Evolutionary conservation across 345 rosid species (phyloP).

Genomic region (Moricandia arvensis): DNA sequence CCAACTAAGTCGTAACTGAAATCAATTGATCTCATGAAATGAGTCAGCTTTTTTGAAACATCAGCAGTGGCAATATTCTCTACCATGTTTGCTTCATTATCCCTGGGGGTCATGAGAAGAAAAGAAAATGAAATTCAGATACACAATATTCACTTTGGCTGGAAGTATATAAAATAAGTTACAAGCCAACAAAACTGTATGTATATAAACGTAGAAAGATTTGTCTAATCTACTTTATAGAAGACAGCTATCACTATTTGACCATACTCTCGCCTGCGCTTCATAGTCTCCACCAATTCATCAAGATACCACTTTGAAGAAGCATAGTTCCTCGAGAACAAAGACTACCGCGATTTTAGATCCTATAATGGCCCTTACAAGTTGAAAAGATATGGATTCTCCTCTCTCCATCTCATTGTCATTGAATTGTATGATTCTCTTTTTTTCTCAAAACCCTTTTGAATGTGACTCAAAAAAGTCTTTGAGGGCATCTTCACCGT

Average conservation of each 20-base stretch:
- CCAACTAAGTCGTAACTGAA: background rate
- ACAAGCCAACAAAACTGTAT: background rate
- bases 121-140: background rate
- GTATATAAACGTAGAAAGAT: background rate
- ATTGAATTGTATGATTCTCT: background rate
- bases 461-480: background rate
- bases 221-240: background rate
- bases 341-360: conserved; percentile 11
- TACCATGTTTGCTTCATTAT: conserved; percentile 18
- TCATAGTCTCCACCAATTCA: conserved; percentile 26
- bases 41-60: conserved; percentile 6
- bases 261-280: conserved; percentile 13
- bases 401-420: background rate
- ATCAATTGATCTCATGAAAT: background rate
- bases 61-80: conserved; percentile 4
- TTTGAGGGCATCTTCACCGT: background rate
- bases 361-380: background rate
- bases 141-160: background rate
- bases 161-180: background rate
- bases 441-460: background rate
- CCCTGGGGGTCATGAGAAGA: background rate
- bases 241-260: conserved; percentile 14
- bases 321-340: background rate
- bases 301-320: conserved; percentile 22
- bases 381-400: background rate